Evolutionary conservation across 495 filamentous ascomycete species (phyloP), one percentile per base, ranked within the genome.

Genomic region (Daldinia decipiens): DNA sequence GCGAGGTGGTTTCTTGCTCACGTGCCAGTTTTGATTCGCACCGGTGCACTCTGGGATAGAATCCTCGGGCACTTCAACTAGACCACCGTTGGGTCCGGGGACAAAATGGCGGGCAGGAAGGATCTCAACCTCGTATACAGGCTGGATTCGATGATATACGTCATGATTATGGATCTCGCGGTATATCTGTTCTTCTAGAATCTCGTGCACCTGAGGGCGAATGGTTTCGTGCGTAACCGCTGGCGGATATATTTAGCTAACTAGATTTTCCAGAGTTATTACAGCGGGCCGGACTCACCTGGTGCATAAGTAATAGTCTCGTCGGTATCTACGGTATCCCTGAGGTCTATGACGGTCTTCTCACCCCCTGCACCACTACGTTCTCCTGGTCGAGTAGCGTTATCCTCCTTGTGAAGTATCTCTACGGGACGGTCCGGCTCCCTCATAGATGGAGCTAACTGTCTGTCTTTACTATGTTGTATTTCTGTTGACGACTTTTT

Each of bases 91-190:
- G 5, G 51, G 43, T 5, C 58, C 59, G 4, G 58, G 58, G 7
- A 71, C 45, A 45, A 68, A 72, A 59, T 79, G 75, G 0, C 70
- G 68, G 15, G 73, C 64, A 21, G 75, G 73, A 24, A 76, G 59
- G 13, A 74, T 40, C 66, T 87, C 81, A 12, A 83, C 77, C 13
- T 87, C 85, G 29, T 79, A 79, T 43, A 89, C 74, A 4, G 87
- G 87, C 8, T 83, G 83, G 27, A 87, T 81, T 13, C 80, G 80
- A 61, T 86, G 85, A 59, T 82, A 82, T 19, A 85, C 74, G 32
- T 89, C 83, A 70, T 89, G 77, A 19, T 79, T 81, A 71, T 90
- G 87, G 64, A 87, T 84, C 32, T 89, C 86, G 27, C 85, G 83
- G 4, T 83, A 80, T 31, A 88, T 85, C 7, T 67, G 55, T 68